A percentile compares a stretch with the other conserved stretches of the same genome.
Conservation (phyloP, 768 basidiomycete genomes). For the Hygrophorus russula region DNA sequence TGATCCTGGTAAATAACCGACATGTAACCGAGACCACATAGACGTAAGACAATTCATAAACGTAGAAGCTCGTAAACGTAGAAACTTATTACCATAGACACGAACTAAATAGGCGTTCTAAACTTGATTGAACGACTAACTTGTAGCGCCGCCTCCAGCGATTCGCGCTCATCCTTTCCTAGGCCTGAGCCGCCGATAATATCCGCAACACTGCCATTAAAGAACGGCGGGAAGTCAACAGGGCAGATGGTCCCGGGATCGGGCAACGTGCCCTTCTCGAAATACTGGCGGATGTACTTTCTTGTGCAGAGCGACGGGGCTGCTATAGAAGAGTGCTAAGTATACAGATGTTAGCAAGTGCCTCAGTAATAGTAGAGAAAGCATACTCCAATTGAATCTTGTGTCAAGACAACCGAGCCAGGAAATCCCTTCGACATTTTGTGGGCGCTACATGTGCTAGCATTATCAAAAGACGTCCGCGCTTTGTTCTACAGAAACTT, state of each 20-base stretch:
- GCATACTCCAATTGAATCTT: conserved; percentile 29
- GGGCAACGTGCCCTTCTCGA: conserved; percentile 28
- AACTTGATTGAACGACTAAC: too few species aligned
- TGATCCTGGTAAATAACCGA: too few species aligned
- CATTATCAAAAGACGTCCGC: not conserved
- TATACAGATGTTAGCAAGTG: conserved; percentile 1
- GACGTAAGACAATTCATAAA: too few species aligned
- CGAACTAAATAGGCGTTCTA: too few species aligned
- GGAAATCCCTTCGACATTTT: conserved; percentile 25
- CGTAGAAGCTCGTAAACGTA: too few species aligned
- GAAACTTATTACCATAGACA: too few species aligned
- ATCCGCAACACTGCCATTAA: too few species aligned
- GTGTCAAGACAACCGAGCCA: conserved; percentile 28
- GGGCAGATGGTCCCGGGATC: conserved; percentile 27
- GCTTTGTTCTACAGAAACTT: not conserved
- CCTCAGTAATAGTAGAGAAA: not conserved
- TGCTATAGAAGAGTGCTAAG: conserved; percentile 13
- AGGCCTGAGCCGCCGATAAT: too few species aligned
- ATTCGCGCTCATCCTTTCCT: too few species aligned
- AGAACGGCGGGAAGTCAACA: conserved; percentile 18
- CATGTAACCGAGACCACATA: too few species aligned
- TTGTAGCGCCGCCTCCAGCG: too few species aligned
- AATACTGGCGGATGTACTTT: conserved; percentile 25
- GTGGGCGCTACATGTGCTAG: conserved; percentile 22
- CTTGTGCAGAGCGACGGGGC: conserved; percentile 15